Conservation (phyloP, 2,329 filamentous ascomycete genomes). For the Penicillium sumatraense region DNA sequence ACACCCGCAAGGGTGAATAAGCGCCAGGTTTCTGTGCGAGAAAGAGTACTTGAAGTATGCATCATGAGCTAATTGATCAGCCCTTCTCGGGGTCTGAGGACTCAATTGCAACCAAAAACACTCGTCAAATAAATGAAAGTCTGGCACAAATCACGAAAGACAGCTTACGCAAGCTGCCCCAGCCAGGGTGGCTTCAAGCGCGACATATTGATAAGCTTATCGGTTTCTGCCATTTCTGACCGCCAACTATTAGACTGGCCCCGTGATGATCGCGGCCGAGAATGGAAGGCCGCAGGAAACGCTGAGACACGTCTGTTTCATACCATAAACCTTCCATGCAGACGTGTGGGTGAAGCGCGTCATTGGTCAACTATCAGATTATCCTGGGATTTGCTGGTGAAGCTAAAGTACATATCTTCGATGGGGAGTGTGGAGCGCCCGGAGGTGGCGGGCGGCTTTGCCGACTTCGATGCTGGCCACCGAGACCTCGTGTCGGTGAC, state of each 20-base stretch:
- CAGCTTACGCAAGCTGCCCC: slow-evolving; percentile 38
- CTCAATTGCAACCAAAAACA: background rate
- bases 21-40: slow-evolving; percentile 59
- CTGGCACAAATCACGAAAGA: background rate
- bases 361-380: slow-evolving; percentile 21
- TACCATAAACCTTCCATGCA: slow-evolving; percentile 24
- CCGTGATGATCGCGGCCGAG: slow-evolving; percentile 24
- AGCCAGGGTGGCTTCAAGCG: slow-evolving; percentile 17
- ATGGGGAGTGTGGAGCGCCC: slow-evolving; percentile 31
- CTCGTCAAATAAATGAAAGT: slow-evolving; percentile 5
- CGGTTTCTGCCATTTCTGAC: slow-evolving; percentile 30
- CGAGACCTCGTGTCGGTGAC: slow-evolving; percentile 77
- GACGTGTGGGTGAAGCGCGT: slow-evolving; percentile 22
- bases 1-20: slow-evolving; percentile 68
- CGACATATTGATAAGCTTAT: slow-evolving; percentile 23
- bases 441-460: slow-evolving; percentile 43
- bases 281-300: slow-evolving; percentile 25
- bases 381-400: slow-evolving; percentile 1
- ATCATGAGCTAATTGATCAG: slow-evolving; percentile 29
- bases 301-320: slow-evolving; percentile 28
- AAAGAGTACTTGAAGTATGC: slow-evolving; percentile 47
- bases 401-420: slow-evolving; percentile 7
- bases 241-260: slow-evolving; percentile 31
- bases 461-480: slow-evolving; percentile 52
- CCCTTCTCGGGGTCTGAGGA: background rate